Conservation (phyloP, 2,329 filamentous ascomycete genomes). For the Cladosporium austrohemisphaericum region DNA sequence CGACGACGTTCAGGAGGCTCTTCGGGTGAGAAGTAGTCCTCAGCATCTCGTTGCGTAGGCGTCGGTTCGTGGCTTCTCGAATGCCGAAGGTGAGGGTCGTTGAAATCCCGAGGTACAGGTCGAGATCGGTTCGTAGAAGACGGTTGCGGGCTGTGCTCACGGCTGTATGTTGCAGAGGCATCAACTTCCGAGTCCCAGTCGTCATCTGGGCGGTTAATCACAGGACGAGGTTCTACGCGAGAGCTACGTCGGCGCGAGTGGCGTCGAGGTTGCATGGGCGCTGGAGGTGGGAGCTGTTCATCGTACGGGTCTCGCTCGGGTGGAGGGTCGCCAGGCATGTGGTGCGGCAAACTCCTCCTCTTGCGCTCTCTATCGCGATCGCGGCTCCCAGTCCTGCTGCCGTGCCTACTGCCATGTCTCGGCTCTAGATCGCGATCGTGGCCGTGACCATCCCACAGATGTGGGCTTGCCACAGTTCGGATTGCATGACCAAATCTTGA, state of each 20-base stretch:
- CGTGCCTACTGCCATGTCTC: slow-evolving; percentile 19
- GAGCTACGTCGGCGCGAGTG: slow-evolving; percentile 10
- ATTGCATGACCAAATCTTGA: slow-evolving; percentile 35
- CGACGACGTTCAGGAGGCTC: slow-evolving; percentile 17
- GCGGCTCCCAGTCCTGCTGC: slow-evolving; percentile 23
- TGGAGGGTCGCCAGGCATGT: slow-evolving; percentile 10
- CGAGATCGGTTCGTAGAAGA: slow-evolving; percentile 15
- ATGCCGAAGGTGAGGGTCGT: slow-evolving; percentile 37
- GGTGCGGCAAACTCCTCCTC: slow-evolving; percentile 22
- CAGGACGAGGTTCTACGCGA: slow-evolving; percentile 5
- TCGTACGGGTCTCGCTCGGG: slow-evolving; percentile 9
- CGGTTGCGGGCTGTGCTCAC: slow-evolving; percentile 16
- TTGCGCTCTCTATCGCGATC: slow-evolving; percentile 21
- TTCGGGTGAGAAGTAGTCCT: slow-evolving; percentile 17
- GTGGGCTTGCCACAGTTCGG: slow-evolving; percentile 33
- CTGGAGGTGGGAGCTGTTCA: slow-evolving; percentile 6
- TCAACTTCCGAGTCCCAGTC: slow-evolving; percentile 8
- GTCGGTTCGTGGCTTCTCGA: slow-evolving; percentile 42
- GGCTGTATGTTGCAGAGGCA: slow-evolving; percentile 3
- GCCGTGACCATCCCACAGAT: slow-evolving; percentile 33
- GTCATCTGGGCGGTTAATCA: slow-evolving; percentile 3
- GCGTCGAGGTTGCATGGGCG: slow-evolving; percentile 3
- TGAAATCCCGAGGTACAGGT: slow-evolving; percentile 22
- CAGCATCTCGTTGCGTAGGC: slow-evolving; percentile 30
- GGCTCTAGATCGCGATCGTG: slow-evolving; percentile 13